Conservation (phyloP, 495 filamentous ascomycete genomes). For the Lasiosphaeria ovina region DNA sequence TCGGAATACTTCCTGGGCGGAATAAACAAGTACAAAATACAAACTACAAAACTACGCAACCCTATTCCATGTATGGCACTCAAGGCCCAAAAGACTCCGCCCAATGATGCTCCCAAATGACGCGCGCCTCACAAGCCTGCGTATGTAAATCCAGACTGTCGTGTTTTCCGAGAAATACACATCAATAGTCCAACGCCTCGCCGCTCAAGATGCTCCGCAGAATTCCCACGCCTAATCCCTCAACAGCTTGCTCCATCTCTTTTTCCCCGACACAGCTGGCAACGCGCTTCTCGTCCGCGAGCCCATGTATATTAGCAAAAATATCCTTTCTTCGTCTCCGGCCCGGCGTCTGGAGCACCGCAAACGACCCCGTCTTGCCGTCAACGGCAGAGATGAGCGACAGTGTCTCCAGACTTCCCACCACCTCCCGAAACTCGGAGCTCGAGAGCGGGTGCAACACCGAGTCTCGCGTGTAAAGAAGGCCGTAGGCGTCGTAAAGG, state of each 20-base stretch:
- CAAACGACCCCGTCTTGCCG: constrained; percentile 62
- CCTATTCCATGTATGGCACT: too few species aligned
- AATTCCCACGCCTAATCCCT: constrained; percentile 59
- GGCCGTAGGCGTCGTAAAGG: constrained; percentile 75
- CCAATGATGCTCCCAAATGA: too few species aligned
- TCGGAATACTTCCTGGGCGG: too few species aligned
- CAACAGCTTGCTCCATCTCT: constrained; percentile 68
- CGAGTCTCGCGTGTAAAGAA: constrained; percentile 77
- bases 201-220: too few species aligned
- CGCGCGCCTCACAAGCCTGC: too few species aligned
- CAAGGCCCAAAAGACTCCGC: too few species aligned
- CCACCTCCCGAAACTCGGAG: constrained; percentile 90
- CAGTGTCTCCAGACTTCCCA: constrained; percentile 83
- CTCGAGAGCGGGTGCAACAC: constrained; percentile 80
- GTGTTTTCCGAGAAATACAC: too few species aligned
- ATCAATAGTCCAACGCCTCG: too few species aligned
- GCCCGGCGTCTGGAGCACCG: constrained; percentile 44
- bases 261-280: constrained; percentile 74
- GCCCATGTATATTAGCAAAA: constrained; percentile 33
- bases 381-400: constrained; percentile 77
- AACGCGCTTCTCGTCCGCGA: constrained; percentile 64
- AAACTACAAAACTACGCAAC: too few species aligned
- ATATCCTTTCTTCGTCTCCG: constrained; percentile 29
- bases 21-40: too few species aligned
- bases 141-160: too few species aligned